phyloP scores from a whole-genome alignment of 176 grass and related monocot species.

The Guadua angustifolia region DNA sequence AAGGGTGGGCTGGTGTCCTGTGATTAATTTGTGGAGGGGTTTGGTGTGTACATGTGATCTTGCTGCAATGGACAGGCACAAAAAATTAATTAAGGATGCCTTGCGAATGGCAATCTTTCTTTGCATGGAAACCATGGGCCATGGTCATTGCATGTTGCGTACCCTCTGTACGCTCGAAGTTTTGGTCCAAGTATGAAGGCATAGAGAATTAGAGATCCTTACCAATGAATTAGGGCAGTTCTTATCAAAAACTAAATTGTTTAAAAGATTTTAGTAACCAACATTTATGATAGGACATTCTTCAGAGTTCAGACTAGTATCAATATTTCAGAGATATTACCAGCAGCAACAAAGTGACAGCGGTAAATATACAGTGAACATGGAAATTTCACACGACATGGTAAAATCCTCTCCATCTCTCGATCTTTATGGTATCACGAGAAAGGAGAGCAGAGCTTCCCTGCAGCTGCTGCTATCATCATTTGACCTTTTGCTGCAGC shows the following conservation, averaged over 20 bases:
- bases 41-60: no score
- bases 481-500: constrained; percentile 30
- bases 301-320: neutral
- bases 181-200: neutral
- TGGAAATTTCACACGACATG: neutral
- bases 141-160: no score
- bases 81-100: constrained; percentile 39
- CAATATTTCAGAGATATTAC: neutral
- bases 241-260: neutral
- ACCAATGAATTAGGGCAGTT: neutral
- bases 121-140: neutral
- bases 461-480: neutral
- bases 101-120: constrained; percentile 30
- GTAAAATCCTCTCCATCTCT: neutral
- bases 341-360: neutral
- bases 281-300: neutral
- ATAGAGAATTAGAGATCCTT: neutral
- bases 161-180: no score
- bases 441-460: constrained; percentile 45
- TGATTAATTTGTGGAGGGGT: constrained; percentile 44
- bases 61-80: constrained; percentile 5
- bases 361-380: neutral
- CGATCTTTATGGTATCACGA: constrained; percentile 60
- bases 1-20: constrained; percentile 44
- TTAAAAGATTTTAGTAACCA: constrained; percentile 8